Base-by-base conservation (phyloP, 2,329 filamentous ascomycete genomes). In the Ceratocystis ficicola region DNA sequence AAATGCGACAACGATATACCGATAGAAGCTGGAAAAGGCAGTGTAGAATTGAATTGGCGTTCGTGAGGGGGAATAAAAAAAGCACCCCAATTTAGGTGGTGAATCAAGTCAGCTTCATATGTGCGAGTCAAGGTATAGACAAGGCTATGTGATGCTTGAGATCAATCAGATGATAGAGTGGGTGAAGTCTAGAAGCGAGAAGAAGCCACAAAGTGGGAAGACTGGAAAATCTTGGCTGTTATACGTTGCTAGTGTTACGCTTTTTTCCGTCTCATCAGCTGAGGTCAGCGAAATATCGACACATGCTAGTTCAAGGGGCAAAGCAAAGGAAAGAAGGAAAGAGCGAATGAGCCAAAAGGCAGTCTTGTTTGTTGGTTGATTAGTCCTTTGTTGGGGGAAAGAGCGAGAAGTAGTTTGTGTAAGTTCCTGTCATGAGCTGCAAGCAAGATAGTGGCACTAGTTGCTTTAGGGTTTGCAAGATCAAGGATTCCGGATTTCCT, bases 221-320 rank as follows among this genome's bases (percentile, higher is more conserved):
- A 20, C 15, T n/a, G 55, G 25, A n/a, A 30, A 25, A 59, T 36
- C 55, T 25, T 28, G 55, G 17, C 28, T 59, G 28, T 59, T 59
- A 32, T 59, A 59, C 36, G 15, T 52, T 52, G 8, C 8, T 22
- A 59, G 55, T 17, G 52, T 32, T 32, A 30, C 22, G 25, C 20
- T 22, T 28, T 48, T 50, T 12, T 28, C 20, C 55, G 28, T 59
- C 55, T 30, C 28, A 59, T 59, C 55, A 59, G 55, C 25, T 36
- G 28, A 59, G 55, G 55, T n/a, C 17, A 28, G 55, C 55, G 36
- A 59, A 59, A 59, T 59, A 59, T 59, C 55, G 55, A 59, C 55
- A 36, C 28, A 59, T 59, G 3, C 32, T 59, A 30, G 22, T 48
- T 48, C n/a, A 48, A 48, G 20, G 46, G 48, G 20, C 20, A 52